A percentile compares a stretch with the other conserved stretches of the same genome.
Conservation (phyloP, 768 basidiomycete species). For the Chalciporus pseudorubinellus region DNA sequence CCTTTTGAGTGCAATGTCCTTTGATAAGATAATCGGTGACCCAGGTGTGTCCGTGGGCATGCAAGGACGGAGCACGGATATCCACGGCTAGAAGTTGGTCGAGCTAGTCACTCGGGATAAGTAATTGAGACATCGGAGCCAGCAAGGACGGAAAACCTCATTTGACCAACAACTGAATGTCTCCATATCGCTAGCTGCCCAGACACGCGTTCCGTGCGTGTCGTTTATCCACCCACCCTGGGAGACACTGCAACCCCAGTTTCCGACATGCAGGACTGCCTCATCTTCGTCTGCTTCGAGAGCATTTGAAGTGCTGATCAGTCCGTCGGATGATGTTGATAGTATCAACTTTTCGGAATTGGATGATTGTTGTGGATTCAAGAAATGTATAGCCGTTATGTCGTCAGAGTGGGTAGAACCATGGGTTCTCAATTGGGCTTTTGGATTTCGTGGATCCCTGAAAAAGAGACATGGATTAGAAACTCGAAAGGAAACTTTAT, state of each 20-base stretch:
- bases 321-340: constrained; percentile 84
- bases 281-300: constrained; percentile 87
- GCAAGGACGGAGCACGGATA: constrained; percentile 63
- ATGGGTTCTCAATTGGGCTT: constrained; percentile 69
- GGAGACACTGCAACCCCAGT: constrained; percentile 79
- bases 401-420: constrained; percentile 91
- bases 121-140: not conserved
- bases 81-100: constrained; percentile 57
- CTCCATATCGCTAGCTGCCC: constrained; percentile 95
- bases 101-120: constrained; percentile 43
- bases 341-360: constrained; percentile 50
- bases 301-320: constrained; percentile 69
- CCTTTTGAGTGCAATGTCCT: constrained; percentile 35
- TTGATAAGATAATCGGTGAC: constrained; percentile 76
- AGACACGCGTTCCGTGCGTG: constrained; percentile 45
- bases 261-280: constrained; percentile 75
- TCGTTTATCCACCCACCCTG: constrained; percentile 67
- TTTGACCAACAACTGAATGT: constrained; percentile 82
- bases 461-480: not conserved
- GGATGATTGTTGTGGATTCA: constrained; percentile 28
- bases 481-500: not conserved
- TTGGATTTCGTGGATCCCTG: constrained; percentile 86
- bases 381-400: constrained; percentile 71
- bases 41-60: constrained; percentile 58
- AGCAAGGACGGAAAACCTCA: constrained; percentile 45